Base-by-base conservation (phyloP, 2,329 filamentous ascomycete genomes). In the Chaetomium sp. region DNA sequence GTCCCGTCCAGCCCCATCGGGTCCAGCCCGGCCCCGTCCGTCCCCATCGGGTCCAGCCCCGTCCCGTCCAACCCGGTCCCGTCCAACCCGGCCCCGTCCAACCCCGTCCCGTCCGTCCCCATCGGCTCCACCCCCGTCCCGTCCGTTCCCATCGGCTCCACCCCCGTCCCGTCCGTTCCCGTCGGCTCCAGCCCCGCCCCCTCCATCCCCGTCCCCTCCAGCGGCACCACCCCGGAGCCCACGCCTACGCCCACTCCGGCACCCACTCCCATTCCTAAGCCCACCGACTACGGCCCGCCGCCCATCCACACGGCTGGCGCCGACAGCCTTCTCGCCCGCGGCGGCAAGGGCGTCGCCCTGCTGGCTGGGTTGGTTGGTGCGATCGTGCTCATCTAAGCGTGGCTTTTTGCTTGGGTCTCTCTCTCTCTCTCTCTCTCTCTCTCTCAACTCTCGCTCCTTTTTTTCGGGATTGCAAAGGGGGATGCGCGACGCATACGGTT, bases 341-440 rank as follows among this genome's bases (percentile, higher is more conserved):
- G 69, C 55, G 64, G 62, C 50, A 75, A 76, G 6, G 75, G 70
- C 2, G 68, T 74, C 27, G 80, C 77, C 55, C 68, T 78, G 7
- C 63, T 79, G 57, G 79, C 75, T 27, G 79, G 78, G 57, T 27
- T 80, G 23, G 53, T 77, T 19, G 79, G 77, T 50, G 76, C 74
- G 16, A 58, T 79, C 29, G 78, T 74, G 51, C 72, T 81, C 25
- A 65, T 79, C 66, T 80, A 16, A 58, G 21, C 1, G 0, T 42
- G 25, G 6, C 27, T n/a, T n/a, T n/a, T n/a, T n/a, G n/a, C n/a
- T 49, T 47, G 47, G 27, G 4, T 33, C 25, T 59, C 10, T 49
- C 19, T 50, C 1, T 33, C 16, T 21, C 3, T 21, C 9, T 33
- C 1, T 33, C 13, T 9, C 29, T 35, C 25, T 53, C 50, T 53